phyloP scores from a whole-genome alignment of 345 rosid genomes.

The Salix exigua region DNA sequence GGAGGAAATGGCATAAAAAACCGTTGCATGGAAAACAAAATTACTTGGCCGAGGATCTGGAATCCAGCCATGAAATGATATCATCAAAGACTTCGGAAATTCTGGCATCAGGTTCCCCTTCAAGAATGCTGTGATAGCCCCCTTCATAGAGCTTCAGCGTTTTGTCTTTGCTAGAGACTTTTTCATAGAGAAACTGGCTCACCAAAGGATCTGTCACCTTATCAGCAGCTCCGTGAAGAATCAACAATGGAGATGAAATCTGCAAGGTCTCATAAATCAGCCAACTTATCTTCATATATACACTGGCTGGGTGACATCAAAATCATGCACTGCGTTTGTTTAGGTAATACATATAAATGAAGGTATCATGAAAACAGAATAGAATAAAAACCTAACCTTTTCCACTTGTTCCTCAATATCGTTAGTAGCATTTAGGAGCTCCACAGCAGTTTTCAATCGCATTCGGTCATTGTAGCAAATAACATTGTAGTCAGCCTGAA shows the following conservation, averaged over 20 bases:
- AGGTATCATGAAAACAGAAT: not conserved
- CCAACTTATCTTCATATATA: not conserved
- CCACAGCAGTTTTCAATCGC: slow-evolving; percentile 70
- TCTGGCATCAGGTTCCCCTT: slow-evolving; percentile 81
- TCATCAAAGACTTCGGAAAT: slow-evolving; percentile 56
- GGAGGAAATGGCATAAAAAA: not conserved
- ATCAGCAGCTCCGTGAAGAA: slow-evolving; percentile 87
- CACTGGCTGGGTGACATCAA: not conserved
- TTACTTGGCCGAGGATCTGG: slow-evolving; percentile 28
- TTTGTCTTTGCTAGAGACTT: slow-evolving; percentile 75
- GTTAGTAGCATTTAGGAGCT: slow-evolving; percentile 66
- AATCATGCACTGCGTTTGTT: not conserved
- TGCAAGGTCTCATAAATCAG: slow-evolving; percentile 17
- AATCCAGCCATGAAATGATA: slow-evolving; percentile 74
- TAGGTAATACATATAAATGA: not conserved
- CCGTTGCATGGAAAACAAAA: not conserved
- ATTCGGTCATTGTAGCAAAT: slow-evolving; percentile 54
- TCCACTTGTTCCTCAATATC: slow-evolving; percentile 65
- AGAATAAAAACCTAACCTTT: slow-evolving; percentile 37
- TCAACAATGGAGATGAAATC: slow-evolving; percentile 84
- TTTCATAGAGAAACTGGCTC: slow-evolving; percentile 71
- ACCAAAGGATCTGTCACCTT: slow-evolving; percentile 79
- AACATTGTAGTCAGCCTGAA: slow-evolving; percentile 74
- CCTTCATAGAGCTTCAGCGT: slow-evolving; percentile 77
- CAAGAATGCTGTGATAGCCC: slow-evolving; percentile 85